Evolutionary conservation across 805 yeast species (phyloP).

Genomic region (Candida incommunis): DNA sequence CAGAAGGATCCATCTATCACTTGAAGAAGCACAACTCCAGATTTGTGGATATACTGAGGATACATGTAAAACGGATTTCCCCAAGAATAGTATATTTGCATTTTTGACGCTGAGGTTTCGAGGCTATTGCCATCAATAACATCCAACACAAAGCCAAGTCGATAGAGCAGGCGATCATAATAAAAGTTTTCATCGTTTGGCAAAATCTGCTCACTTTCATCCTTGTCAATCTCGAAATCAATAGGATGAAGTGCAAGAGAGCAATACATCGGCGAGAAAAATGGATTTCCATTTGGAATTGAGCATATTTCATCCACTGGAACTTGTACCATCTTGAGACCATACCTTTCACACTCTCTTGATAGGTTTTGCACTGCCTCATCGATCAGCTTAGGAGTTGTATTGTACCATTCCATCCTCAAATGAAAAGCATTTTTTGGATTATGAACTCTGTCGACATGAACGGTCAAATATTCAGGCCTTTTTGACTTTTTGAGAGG

Average conservation of each 20-base stretch:
- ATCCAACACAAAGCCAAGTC: conserved; percentile 66
- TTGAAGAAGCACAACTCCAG: conserved; percentile 86
- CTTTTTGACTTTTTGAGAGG: conserved; percentile 56
- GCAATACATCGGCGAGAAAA: conserved; percentile 71
- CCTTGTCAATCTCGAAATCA: conserved; percentile 38
- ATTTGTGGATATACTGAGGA: conserved; percentile 78
- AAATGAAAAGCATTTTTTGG: conserved; percentile 92
- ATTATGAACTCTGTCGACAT: conserved; percentile 83
- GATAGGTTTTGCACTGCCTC: conserved; percentile 68
- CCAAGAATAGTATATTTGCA: conserved; percentile 64
- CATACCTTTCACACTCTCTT: conserved; percentile 73
- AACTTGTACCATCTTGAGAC: conserved; percentile 66
- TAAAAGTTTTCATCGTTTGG: conserved; percentile 34
- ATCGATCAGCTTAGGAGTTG: conserved; percentile 75
- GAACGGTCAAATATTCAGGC: conserved; percentile 67
- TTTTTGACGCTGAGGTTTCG: conserved; percentile 39
- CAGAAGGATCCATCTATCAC: conserved; percentile 59
- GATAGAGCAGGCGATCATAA: conserved; percentile 59
- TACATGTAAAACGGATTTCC: conserved; percentile 70
- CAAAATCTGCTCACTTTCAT: conserved; percentile 19
- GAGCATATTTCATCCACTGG: conserved; percentile 83
- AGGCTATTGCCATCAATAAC: conserved; percentile 38
- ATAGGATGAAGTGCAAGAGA: conserved; percentile 60
- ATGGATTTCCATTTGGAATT: conserved; percentile 66
- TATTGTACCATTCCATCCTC: conserved; percentile 81